Evolutionary conservation across 2,329 filamentous ascomycete genomes (phyloP).

Genomic region (Xylaria sp.): DNA sequence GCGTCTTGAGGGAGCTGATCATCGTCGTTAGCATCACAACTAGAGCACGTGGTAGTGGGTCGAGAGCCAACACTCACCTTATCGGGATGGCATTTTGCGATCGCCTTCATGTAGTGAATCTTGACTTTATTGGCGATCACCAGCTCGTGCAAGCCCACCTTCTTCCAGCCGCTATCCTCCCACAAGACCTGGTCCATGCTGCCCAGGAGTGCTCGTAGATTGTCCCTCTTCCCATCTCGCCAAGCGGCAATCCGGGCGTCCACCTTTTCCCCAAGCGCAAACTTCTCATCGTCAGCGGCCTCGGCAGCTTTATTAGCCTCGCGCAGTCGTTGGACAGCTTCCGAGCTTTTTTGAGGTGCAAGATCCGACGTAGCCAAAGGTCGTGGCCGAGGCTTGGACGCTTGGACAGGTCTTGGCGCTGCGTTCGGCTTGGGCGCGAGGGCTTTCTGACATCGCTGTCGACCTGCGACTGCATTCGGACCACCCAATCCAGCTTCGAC

Average conservation of each 20-base stretch:
- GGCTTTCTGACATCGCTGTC: constrained; percentile 89
- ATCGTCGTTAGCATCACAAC: constrained; percentile 26
- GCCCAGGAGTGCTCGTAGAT: constrained; percentile 85
- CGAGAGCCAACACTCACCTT: constrained; percentile 73
- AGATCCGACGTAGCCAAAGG: constrained; percentile 52
- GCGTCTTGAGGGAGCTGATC: constrained; percentile 70
- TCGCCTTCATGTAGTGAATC: constrained; percentile 98
- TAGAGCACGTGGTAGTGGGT: constrained; percentile 20
- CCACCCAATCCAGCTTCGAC: constrained; percentile 90
- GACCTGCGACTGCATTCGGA: constrained; percentile 81
- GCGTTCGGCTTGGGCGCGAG: constrained; percentile 73
- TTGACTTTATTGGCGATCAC: constrained; percentile 96
- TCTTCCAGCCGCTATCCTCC: constrained; percentile 95
- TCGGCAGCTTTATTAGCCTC: constrained; percentile 88
- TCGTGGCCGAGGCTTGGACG: constrained; percentile 57
- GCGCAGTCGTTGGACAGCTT: constrained; percentile 83
- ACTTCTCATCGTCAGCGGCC: constrained; percentile 89
- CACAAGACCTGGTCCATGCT: constrained; percentile 91
- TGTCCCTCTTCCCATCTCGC: constrained; percentile 92
- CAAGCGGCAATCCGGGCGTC: constrained; percentile 82
- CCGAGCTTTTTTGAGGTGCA: constrained; percentile 66
- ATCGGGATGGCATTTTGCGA: constrained; percentile 97
- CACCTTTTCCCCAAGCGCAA: constrained; percentile 85
- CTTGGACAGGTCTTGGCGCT: constrained; percentile 56
- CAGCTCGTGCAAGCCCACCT: constrained; percentile 91